Evolutionary conservation across 345 rosid genomes (phyloP).

Genomic region (Pugionium dolabratum): DNA sequence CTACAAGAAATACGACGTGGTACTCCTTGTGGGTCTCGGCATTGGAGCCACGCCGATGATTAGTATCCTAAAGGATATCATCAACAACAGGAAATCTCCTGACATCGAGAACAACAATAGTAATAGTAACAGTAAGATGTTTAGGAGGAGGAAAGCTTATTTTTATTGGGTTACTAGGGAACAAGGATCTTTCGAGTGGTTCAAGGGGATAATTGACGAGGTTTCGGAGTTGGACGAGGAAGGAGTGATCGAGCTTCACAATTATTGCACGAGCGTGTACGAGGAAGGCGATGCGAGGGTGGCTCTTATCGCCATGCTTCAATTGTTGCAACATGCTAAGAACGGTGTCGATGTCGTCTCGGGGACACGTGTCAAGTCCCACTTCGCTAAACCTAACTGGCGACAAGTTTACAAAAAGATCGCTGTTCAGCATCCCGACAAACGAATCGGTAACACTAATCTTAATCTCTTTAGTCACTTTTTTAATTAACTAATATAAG

Average conservation of each 20-base stretch:
- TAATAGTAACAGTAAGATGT: constrained; percentile 43
- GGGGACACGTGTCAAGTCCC: constrained; percentile 80
- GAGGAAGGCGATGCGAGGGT: constrained; percentile 94
- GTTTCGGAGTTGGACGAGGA: constrained; percentile 79
- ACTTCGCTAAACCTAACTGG: constrained; percentile 90
- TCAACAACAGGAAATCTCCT: constrained; percentile 61
- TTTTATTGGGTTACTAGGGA: constrained; percentile 95
- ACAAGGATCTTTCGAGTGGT: constrained; percentile 96
- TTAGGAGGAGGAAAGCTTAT: constrained; percentile 72
- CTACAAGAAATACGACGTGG: constrained; percentile 84
- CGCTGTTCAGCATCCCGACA: constrained; percentile 57
- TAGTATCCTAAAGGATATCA: constrained; percentile 87
- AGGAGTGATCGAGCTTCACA: constrained; percentile 71
- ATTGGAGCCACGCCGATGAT: constrained; percentile 96
- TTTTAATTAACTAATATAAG: not conserved
- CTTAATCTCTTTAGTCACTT: not conserved
- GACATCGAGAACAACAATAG: constrained; percentile 33
- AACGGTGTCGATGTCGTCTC: constrained; percentile 88
- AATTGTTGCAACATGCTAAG: constrained; percentile 80
- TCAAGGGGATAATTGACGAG: constrained; percentile 89
- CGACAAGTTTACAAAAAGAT: constrained; percentile 79
- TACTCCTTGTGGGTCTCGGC: constrained; percentile 83
- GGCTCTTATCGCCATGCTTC: constrained; percentile 85
- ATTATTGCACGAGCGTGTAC: constrained; percentile 89
- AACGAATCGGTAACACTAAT: constrained; percentile 58